Conservation (phyloP, 169 alveolate species). For the Ophryocystis elektroscirrha region DNA sequence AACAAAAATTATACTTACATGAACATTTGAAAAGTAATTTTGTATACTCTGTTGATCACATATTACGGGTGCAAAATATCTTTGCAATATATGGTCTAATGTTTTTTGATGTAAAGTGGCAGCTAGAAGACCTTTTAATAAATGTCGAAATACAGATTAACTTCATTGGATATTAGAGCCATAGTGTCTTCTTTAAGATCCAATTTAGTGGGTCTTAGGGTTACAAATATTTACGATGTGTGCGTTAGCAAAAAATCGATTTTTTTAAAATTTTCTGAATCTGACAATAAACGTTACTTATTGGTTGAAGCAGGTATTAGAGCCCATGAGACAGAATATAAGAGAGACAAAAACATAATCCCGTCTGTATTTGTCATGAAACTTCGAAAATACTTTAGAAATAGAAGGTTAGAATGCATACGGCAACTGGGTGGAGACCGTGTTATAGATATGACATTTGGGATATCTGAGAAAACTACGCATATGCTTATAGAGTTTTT, state of each 20-base stretch:
- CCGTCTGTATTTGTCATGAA: constrained; percentile 32
- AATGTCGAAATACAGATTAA: constrained; percentile 22
- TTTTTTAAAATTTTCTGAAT: neutral
- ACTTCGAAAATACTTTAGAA: constrained; percentile 17
- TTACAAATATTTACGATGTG: constrained; percentile 28
- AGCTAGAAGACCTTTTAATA: no score
- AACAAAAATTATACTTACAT: no score
- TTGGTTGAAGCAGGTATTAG: constrained; percentile 30
- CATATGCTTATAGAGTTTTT: constrained; percentile 22
- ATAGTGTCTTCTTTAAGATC: constrained; percentile 18
- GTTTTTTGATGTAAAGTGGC: no score
- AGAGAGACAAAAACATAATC: constrained; percentile 19
- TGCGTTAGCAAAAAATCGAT: constrained; percentile 5
- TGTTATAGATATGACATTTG: constrained; percentile 9
- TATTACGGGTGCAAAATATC: no score
- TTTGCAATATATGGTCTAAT: no score
- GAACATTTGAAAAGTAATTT: no score
- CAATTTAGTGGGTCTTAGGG: constrained; percentile 10
- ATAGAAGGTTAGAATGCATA: constrained; percentile 11
- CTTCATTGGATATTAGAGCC: constrained; percentile 32
- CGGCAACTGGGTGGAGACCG: constrained; percentile 31
- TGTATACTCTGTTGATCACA: no score
- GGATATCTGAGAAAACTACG: constrained; percentile 4
- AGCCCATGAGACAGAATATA: constrained; percentile 20
- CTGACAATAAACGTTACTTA: constrained; percentile 5